These are phyloP conservation scores for Pseudomassariella vexata DNA, from an alignment of 2,329 filamentous ascomycete genomes.

Conservation along the genomic window DNA sequence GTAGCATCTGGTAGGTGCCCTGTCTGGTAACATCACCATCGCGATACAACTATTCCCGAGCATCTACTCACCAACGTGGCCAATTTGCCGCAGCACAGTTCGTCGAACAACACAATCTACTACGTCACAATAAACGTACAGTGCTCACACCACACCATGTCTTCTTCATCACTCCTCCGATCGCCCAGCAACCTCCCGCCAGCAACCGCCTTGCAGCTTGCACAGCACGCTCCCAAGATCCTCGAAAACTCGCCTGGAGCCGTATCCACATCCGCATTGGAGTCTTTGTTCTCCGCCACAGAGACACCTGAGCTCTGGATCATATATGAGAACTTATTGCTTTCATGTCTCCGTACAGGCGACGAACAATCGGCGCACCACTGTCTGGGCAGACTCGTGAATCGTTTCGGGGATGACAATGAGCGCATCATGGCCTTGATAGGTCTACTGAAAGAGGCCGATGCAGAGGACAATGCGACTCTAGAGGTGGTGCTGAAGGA, in stretches of 20 bases:
- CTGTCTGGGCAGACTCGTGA: constrained; percentile 68
- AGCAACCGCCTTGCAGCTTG: constrained; percentile 48
- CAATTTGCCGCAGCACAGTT: no score
- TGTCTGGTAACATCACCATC: no score
- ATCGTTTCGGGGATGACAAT: constrained; percentile 77
- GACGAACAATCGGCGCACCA: constrained; percentile 73
- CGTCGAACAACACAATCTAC: not conserved
- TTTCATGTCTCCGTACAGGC: constrained; percentile 77
- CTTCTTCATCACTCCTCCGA: constrained; percentile 43
- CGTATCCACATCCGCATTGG: constrained; percentile 48
- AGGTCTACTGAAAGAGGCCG: constrained; percentile 80
- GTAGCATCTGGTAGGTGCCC: no score
- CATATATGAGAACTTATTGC: constrained; percentile 78
- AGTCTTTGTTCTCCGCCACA: constrained; percentile 46
- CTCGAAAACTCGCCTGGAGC: constrained; percentile 48
- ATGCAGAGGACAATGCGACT: constrained; percentile 58
- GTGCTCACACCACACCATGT: constrained; percentile 11
- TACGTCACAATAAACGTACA: not conserved
- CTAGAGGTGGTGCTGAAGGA: constrained; percentile 66
- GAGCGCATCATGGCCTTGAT: constrained; percentile 79
- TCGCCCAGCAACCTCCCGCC: constrained; percentile 53
- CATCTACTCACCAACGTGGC: no score
- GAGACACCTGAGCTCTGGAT: constrained; percentile 81
- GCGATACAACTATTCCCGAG: no score
- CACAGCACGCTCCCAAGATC: constrained; percentile 55